These are phyloP conservation scores for Apiotrichum akiyoshidainum DNA, from an alignment of 1,284 basidiomycete genomes.

Conservation along the genomic window DNA sequence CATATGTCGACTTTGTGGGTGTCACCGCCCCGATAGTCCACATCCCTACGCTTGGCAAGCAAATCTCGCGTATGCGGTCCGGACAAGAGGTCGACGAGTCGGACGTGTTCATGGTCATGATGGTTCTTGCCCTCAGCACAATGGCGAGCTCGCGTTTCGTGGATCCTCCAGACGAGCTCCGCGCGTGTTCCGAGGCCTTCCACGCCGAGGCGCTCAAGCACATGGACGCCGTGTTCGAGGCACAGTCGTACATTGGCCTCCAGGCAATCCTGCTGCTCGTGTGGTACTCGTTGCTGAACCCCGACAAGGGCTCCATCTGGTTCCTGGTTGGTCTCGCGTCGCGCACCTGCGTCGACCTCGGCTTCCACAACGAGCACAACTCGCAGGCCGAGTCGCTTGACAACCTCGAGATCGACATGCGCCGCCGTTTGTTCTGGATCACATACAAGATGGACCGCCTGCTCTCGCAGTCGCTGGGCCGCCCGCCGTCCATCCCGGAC, in stretches of 20 bases:
- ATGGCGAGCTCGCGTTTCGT: constrained; percentile 52
- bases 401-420: constrained; percentile 52
- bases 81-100: constrained; percentile 44
- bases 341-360: constrained; percentile 51
- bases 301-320: constrained; percentile 52
- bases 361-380: constrained; percentile 52
- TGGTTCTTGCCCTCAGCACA: constrained; percentile 51
- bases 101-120: constrained; percentile 52
- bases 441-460: constrained; percentile 53
- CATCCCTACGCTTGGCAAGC: constrained; percentile 50
- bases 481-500: constrained; percentile 51
- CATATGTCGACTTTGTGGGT: constrained; percentile 52
- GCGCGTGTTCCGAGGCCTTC: constrained; percentile 52
- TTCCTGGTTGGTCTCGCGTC: constrained; percentile 51
- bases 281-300: constrained; percentile 52
- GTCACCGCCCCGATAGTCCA: constrained; percentile 52
- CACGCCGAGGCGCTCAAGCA: constrained; percentile 52
- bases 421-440: constrained; percentile 50
- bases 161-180: constrained; percentile 51
- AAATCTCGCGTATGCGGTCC: constrained; percentile 45
- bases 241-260: constrained; percentile 49
- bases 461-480: constrained; percentile 48
- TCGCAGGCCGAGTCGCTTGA: constrained; percentile 43
- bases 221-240: constrained; percentile 50
- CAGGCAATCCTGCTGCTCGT: constrained; percentile 51